Evolutionary conservation across 1,284 basidiomycete species (phyloP), one percentile per base, ranked within the genome.

Genomic region (Rhodotorula sp.): DNA sequence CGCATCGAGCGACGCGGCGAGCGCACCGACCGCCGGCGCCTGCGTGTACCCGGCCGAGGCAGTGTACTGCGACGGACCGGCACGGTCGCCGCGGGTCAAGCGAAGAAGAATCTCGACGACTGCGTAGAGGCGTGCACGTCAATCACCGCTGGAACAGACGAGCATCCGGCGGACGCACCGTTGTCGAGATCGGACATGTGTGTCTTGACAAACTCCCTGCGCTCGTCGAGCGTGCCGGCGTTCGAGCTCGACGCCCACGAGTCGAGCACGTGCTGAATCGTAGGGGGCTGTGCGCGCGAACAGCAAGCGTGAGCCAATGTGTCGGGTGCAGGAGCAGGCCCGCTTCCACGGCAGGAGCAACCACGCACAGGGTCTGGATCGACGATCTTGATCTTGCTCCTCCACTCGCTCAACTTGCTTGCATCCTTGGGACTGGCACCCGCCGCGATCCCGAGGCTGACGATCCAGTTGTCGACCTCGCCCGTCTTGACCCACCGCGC

Each of bases 401-500:
- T 90, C 96, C 96, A 99, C 9, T 91, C 75, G 66, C 75, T 67
- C 66, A 77, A 67, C 62, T 57, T 70, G 61, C 49, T 64, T 56
- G 72, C 48, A 42, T 79, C 73, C 64, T 72, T 73, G 61, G 77
- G 70, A 61, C 76, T 74, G 44, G 75, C 77, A 50, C 78, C 72
- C 46, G 78, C 89, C 85, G 46, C 87, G 86, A 71, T 89, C 86
- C 46, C 88, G 86, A 92, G 91, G 79, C 89, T 91, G 78, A 88
- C 88, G 71, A 97, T 84, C 92, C 93, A 97, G 61, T 94, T 92
- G 76, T 94, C 91, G 25, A 96, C 87, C 80, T 95, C 92, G 57
- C 95, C 94, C 7, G 90, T 91, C 81, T 92, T 92, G 58, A 94
- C 91, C 96, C 96, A 99, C 80, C 92, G 91, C 4, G 95, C 92